phyloP scores from a whole-genome alignment of 305 asterid genomes.

The Rubia peregrina region DNA sequence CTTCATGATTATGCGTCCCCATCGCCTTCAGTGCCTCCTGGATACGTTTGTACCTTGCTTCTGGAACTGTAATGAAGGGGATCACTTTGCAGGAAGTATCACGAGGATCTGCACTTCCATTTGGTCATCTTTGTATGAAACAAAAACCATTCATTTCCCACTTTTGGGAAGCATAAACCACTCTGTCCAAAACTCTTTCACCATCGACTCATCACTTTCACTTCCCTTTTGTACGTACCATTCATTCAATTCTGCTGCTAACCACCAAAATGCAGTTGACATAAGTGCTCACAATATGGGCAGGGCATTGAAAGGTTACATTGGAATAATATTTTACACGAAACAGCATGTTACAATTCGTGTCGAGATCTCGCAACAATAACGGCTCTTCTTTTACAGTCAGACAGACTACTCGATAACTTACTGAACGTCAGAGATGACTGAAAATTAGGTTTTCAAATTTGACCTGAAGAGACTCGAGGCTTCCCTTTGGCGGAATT shows the following conservation, averaged over 20 bases:
- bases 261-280: background rate
- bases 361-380: background rate
- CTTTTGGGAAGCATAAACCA: background rate
- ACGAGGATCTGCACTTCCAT: conserved; percentile 14
- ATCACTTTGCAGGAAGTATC: conserved; percentile 11
- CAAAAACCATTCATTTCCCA: background rate
- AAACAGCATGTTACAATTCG: background rate
- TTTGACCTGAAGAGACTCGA: conserved; percentile 45
- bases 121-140: background rate
- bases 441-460: conserved; percentile 24
- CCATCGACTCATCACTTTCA: background rate
- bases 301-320: conserved; percentile 7
- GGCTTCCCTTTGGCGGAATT: conserved; percentile 81
- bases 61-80: conserved; percentile 4
- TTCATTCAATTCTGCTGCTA: background rate
- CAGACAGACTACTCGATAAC: background rate
- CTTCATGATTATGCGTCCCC: background rate
- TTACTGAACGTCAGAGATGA: conserved; percentile 3
- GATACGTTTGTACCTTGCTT: background rate
- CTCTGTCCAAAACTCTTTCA: background rate
- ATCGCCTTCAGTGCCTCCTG: background rate
- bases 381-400: no score
- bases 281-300: background rate
- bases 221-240: background rate
- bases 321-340: background rate